Percentiles rank a stretch among this genome's conserved stretches.
phyloP scores from a whole-genome alignment of 2,329 filamentous ascomycete genomes.

The Trichoderma breve region DNA sequence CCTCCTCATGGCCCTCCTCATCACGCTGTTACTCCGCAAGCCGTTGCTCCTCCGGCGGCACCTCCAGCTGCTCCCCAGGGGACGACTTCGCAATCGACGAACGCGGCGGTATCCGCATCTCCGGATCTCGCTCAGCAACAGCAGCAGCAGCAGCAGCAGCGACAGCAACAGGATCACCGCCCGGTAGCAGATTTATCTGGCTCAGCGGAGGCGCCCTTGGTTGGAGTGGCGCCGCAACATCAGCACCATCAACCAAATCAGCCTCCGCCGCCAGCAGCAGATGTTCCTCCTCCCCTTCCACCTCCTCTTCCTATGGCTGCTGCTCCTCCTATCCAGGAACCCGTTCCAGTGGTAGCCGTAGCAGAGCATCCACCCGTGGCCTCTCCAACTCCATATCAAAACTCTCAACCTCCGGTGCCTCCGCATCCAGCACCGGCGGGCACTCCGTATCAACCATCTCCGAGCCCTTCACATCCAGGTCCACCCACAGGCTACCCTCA shows the following conservation, averaged over 20 bases:
- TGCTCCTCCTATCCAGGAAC: not conserved
- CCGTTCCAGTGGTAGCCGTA: not conserved
- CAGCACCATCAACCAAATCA: slow-evolving; percentile 29
- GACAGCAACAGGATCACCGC: not conserved
- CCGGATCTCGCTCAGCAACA: not conserved
- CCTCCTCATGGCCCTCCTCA: not conserved
- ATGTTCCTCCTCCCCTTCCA: not conserved
- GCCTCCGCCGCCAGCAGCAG: not conserved
- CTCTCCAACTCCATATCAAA: not conserved
- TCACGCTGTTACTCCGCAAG: not conserved
- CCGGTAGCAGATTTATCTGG: not conserved
- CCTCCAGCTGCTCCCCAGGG: not conserved
- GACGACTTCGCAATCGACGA: not conserved
- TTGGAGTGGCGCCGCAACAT: slow-evolving; percentile 27
- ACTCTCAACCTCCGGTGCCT: not conserved
- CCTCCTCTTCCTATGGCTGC: not conserved
- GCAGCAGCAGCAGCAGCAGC: not conserved
- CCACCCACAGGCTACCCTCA: not conserved
- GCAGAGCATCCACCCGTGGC: not conserved
- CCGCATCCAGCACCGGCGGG: not conserved
- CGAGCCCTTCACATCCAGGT: not conserved
- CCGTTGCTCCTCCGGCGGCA: not conserved
- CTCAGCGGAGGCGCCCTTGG: not conserved
- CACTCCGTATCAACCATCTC: not conserved
- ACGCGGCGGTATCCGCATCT: not conserved